Conservation (phyloP, 2,329 filamentous ascomycete species). For the Fusarium sacchari region DNA sequence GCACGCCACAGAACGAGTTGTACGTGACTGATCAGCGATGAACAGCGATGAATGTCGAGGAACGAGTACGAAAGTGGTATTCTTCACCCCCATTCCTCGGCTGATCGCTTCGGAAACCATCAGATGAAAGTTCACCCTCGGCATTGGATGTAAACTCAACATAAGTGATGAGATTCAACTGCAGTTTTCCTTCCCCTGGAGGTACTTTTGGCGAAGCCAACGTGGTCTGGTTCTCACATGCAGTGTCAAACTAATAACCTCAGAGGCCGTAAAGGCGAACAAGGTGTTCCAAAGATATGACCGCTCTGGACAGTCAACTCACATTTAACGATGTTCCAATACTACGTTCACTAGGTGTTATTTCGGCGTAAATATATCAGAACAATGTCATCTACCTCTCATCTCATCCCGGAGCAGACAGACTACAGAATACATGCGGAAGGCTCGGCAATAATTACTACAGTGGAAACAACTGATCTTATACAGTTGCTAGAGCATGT, state of each 20-base stretch:
- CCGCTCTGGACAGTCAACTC: background rate
- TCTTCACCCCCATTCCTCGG: background rate
- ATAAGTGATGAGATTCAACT: background rate
- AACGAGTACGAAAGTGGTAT: background rate
- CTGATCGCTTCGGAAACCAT: background rate
- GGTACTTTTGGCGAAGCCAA: background rate
- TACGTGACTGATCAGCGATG: background rate
- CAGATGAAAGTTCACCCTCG: background rate
- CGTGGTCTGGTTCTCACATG: conserved; percentile 3
- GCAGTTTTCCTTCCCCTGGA: background rate
- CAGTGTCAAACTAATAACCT: background rate
- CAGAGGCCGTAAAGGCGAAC: background rate
- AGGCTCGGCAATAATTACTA: background rate
- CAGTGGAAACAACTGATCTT: background rate
- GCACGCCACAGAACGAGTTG: background rate
- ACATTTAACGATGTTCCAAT: background rate
- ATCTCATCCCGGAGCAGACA: background rate
- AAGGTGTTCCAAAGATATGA: background rate
- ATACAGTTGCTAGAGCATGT: background rate
- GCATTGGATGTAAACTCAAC: background rate
- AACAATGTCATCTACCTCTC: background rate
- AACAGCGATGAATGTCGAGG: background rate
- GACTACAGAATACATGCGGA: background rate
- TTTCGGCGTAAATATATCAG: background rate
- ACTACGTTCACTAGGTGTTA: background rate